Evolutionary conservation across 148 eudicot species (phyloP).

Genomic region (Nepenthes mirabilis): DNA sequence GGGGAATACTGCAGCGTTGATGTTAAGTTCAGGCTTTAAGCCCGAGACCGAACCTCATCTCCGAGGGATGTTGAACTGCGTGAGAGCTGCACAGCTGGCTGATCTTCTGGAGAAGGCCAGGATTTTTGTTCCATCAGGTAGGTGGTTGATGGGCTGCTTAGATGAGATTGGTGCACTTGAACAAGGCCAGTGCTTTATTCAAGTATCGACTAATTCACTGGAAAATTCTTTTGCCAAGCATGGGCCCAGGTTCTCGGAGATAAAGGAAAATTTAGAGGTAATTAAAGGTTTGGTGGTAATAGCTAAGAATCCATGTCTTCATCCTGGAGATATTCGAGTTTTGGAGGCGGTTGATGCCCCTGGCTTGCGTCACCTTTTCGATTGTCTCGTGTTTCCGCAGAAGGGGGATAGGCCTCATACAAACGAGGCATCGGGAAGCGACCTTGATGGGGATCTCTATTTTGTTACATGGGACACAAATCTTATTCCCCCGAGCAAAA

Average conservation of each 20-base stretch:
- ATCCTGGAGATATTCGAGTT: slow-evolving; percentile 84
- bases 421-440: slow-evolving; percentile 93
- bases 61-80: slow-evolving; percentile 64
- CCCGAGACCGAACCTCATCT: slow-evolving; percentile 78
- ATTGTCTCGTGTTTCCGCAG: slow-evolving; percentile 81
- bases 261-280: slow-evolving; percentile 27
- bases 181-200: slow-evolving; percentile 80
- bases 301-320: slow-evolving; percentile 89
- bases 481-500: slow-evolving; percentile 72
- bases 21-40: slow-evolving; percentile 79
- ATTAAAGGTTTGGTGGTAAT: slow-evolving; percentile 58
- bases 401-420: slow-evolving; percentile 88
- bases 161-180: slow-evolving; percentile 69
- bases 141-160: slow-evolving; percentile 92
- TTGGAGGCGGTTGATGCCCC: slow-evolving; percentile 76
- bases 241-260: slow-evolving; percentile 48
- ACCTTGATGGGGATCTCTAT: slow-evolving; percentile 87
- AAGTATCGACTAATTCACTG: slow-evolving; percentile 57
- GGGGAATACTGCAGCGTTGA: slow-evolving; percentile 77
- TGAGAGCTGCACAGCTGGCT: slow-evolving; percentile 69
- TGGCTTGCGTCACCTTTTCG: slow-evolving; percentile 54
- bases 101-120: slow-evolving; percentile 69
- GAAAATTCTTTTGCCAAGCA: slow-evolving; percentile 62
- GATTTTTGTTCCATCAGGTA: slow-evolving; percentile 63
- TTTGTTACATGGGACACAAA: slow-evolving; percentile 83